phyloP scores from a whole-genome alignment of 176 grass and related monocot species.

The Oryza rufipogon region DNA sequence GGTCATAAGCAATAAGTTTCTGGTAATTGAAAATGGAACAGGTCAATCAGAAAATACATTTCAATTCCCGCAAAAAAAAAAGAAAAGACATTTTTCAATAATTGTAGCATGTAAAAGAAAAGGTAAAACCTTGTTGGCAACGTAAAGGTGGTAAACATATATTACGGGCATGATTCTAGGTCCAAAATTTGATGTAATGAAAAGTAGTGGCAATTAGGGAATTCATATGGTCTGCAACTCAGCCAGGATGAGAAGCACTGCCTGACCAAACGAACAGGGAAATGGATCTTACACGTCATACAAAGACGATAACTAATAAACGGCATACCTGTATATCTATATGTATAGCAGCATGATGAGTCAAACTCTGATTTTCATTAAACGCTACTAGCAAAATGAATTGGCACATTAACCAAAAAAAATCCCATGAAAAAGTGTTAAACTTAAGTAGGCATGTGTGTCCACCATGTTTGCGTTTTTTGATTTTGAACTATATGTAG shows the following conservation, averaged over 20 bases:
- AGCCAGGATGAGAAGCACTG: slow-evolving; percentile 23
- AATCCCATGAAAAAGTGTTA: neutral
- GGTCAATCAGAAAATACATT: slow-evolving; percentile 37
- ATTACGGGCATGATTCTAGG: slow-evolving; percentile 11
- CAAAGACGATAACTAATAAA: neutral
- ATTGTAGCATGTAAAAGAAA: slow-evolving; percentile 19
- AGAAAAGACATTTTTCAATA: neutral
- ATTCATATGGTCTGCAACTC: slow-evolving; percentile 24
- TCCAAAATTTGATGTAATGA: neutral
- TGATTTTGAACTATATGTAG: neutral
- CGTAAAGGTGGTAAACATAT: slow-evolving; percentile 14
- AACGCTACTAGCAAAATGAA: slow-evolving; percentile 18
- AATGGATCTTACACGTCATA: slow-evolving; percentile 3
- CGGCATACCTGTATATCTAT: neutral
- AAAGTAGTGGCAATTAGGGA: slow-evolving; percentile 10
- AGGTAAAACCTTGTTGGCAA: slow-evolving; percentile 30
- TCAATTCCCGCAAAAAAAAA: too few species aligned
- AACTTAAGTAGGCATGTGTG: neutral
- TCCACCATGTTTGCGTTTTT: slow-evolving; percentile 5
- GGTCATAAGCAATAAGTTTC: slow-evolving; percentile 99
- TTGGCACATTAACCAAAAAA: neutral
- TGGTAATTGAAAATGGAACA: slow-evolving; percentile 60
- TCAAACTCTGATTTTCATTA: slow-evolving; percentile 18
- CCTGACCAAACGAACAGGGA: neutral
- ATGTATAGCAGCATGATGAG: neutral